Evolutionary conservation across 805 yeast species (phyloP).

Genomic region (Lachancea nothofagi): DNA sequence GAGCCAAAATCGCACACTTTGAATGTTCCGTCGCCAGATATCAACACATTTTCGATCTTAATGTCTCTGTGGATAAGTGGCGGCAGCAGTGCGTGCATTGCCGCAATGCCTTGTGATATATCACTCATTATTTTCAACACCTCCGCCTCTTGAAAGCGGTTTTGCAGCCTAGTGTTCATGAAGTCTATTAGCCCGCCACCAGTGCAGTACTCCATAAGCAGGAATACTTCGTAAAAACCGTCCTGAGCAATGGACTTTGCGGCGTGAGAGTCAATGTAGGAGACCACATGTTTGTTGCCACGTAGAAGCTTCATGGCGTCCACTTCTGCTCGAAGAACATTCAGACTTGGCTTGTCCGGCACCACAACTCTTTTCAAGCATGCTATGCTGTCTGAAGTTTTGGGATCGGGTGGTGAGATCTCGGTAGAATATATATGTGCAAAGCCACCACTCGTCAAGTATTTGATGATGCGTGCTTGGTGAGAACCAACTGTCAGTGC

Average conservation of each 20-base stretch:
- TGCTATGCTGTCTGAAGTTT: slow-evolving; percentile 50
- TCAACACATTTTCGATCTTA: slow-evolving; percentile 73
- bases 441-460: slow-evolving; percentile 87
- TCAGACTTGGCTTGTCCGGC: slow-evolving; percentile 80
- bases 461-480: slow-evolving; percentile 57
- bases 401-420: slow-evolving; percentile 51
- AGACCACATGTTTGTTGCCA: slow-evolving; percentile 75
- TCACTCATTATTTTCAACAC: slow-evolving; percentile 64
- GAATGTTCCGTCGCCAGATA: slow-evolving; percentile 51
- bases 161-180: slow-evolving; percentile 66
- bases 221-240: slow-evolving; percentile 68
- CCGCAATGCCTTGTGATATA: slow-evolving; percentile 65
- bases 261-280: slow-evolving; percentile 94
- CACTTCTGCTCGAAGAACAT: slow-evolving; percentile 85
- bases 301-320: slow-evolving; percentile 91
- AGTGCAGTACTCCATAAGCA: slow-evolving; percentile 76
- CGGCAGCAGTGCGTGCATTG: slow-evolving; percentile 68
- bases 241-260: slow-evolving; percentile 49
- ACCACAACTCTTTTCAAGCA: slow-evolving; percentile 94
- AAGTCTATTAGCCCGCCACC: slow-evolving; percentile 72
- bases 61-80: slow-evolving; percentile 75
- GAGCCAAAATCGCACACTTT: slow-evolving; percentile 83
- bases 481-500: slow-evolving; percentile 80
- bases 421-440: slow-evolving; percentile 88
- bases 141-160: slow-evolving; percentile 63